phyloP scores from a whole-genome alignment of 192 early-diverging fungal species.

The Umbelopsis vinacea region DNA sequence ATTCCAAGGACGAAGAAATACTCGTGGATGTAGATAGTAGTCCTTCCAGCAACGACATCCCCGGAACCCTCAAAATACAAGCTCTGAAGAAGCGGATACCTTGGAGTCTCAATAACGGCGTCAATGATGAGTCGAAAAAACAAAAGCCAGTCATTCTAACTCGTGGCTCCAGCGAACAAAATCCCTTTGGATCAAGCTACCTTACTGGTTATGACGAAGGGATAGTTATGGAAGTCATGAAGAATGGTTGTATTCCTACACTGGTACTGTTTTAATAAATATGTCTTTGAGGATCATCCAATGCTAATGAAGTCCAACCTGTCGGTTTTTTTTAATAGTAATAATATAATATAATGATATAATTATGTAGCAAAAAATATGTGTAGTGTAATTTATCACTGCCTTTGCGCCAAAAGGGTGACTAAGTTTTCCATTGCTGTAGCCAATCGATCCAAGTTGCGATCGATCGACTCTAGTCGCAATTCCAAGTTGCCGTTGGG shows the following conservation, averaged over 20 bases:
- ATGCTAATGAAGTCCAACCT: too few species aligned
- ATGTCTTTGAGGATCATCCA: background rate
- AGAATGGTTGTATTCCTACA: conserved; percentile 62
- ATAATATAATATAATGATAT: too few species aligned
- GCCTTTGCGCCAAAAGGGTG: conserved; percentile 30
- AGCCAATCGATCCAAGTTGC: conserved; percentile 46
- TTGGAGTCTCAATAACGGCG: conserved; percentile 23
- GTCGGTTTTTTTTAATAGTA: too few species aligned
- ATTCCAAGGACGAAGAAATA: background rate
- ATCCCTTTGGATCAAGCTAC: conserved; percentile 75
- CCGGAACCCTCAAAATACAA: background rate
- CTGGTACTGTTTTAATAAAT: conserved; percentile 55
- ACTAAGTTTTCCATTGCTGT: conserved; percentile 43
- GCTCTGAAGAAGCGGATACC: conserved; percentile 39
- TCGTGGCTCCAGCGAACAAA: conserved; percentile 64
- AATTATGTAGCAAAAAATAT: too few species aligned
- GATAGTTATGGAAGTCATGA: conserved; percentile 66
- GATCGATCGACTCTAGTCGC: conserved; percentile 43
- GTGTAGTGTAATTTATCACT: too few species aligned
- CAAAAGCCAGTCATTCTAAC: conserved; percentile 63
- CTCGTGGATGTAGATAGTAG: conserved; percentile 19
- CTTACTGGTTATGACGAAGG: conserved; percentile 65
- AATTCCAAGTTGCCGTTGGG: conserved; percentile 31
- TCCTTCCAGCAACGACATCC: conserved; percentile 16
- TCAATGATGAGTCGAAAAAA: conserved; percentile 31